Conservation (phyloP, 78 protist genomes). For the Dictyostelium brefeldianum region DNA sequence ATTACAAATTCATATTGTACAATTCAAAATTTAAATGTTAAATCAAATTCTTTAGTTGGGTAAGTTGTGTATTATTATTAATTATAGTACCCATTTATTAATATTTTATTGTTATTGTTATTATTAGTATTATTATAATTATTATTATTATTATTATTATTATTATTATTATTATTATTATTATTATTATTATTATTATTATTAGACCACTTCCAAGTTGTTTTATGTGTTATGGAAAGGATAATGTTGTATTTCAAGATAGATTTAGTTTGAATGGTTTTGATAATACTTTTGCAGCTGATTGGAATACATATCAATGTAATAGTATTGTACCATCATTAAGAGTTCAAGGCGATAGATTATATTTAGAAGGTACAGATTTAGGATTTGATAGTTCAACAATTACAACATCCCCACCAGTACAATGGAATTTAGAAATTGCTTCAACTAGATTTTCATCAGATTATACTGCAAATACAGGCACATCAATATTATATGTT, state of each 20-base stretch:
- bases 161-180: not conserved
- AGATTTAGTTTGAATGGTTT: not conserved
- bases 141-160: too few species aligned
- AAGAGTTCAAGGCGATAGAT: not conserved
- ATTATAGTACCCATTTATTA: too few species aligned
- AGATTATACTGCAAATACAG: not conserved
- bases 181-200: not conserved
- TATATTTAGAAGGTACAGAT: constrained; percentile 15
- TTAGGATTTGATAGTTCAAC: not conserved
- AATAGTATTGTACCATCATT: not conserved
- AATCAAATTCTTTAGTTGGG: not conserved
- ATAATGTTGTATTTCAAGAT: not conserved
- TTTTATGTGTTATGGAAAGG: not conserved
- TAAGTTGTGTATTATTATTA: not conserved
- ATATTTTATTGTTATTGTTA: not conserved
- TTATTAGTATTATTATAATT: not conserved
- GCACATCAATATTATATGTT: not conserved
- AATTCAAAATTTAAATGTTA: not conserved
- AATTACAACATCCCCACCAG: not conserved
- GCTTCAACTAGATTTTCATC: not conserved
- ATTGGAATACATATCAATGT: not conserved
- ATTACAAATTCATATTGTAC: not conserved
- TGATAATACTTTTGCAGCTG: too few species aligned
- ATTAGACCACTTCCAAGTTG: not conserved
- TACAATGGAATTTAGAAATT: not conserved